Evolutionary conservation across 345 rosid species (phyloP).

Genomic region (Corymbia maculata): DNA sequence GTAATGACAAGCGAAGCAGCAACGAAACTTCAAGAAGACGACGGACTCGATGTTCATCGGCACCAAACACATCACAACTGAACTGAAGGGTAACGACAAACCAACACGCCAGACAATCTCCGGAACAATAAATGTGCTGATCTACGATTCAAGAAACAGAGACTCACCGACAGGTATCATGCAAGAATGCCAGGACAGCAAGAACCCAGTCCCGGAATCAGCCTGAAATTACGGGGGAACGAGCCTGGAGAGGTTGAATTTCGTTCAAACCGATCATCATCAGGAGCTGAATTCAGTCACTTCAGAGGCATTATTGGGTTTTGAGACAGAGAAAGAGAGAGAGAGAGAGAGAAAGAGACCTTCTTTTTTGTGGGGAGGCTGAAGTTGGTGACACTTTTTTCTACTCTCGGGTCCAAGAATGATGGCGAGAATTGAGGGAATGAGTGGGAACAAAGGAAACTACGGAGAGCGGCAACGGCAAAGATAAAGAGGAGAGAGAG

Average conservation of each 20-base stretch:
- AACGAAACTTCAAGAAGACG: neutral
- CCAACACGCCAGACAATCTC: neutral
- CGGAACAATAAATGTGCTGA: neutral
- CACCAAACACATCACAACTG: neutral
- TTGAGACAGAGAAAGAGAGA: neutral
- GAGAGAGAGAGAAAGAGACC: neutral
- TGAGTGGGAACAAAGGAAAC: slow-evolving; percentile 2
- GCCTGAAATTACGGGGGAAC: neutral
- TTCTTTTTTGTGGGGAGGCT: neutral
- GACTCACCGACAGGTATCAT: neutral
- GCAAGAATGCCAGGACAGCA: neutral
- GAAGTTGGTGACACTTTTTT: neutral
- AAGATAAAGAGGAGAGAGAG: neutral
- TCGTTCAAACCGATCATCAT: neutral
- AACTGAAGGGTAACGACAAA: neutral
- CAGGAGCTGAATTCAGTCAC: neutral
- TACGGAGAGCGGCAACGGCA: neutral
- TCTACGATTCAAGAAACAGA: neutral
- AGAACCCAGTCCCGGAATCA: neutral
- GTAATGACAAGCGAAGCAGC: neutral
- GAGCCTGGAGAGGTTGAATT: neutral
- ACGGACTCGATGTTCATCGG: neutral
- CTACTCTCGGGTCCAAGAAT: slow-evolving; percentile 8
- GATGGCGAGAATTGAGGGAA: slow-evolving; percentile 25
- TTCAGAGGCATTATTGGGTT: neutral